Base-by-base conservation (phyloP, 1,284 basidiomycete species). In the Grifola frondosa region DNA sequence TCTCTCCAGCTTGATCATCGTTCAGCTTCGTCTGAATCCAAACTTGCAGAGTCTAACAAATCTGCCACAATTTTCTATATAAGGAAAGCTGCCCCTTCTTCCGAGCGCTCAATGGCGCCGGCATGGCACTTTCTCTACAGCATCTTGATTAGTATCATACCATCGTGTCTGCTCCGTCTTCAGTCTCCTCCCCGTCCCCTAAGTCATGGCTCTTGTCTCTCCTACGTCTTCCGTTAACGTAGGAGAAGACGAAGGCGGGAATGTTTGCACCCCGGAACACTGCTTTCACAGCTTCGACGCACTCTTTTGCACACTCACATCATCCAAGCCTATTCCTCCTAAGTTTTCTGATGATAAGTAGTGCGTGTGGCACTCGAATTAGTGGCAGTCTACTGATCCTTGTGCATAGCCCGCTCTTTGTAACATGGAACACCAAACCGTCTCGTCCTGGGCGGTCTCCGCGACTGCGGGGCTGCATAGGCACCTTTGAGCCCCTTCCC, bases 381-480 rank as follows among this genome's bases (percentile, higher is more conserved):
- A 42, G 35, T n/a, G 8, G 5, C 16, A 20, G 15, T 39, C 21
- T 36, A 25, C 33, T 44, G 13, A 44, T 44, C 36, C 9, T 29
- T 45, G 21, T 23, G n/a, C 19, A 25, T 54, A 95, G 93, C 65
- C 93, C 94, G 6, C 74, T 99, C 44, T 99, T 99, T 66, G 91
- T 99, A 25, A 98, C 96, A 2, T 99, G 96, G 95, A 95, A 93
- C 69, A 88, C 72, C 40, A 78, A 70, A 49, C 74, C 75, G 41
- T 73, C 76, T 48, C 76, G 78, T 49, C 64, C 78, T 19, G 78
- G 80, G 31, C 75, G 77, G 47, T 67, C 78, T 19, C 74, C 81
- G 28, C 73, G 81, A 35, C 72, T 99, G 48, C 74, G 96, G 47
- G 96, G 96, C 19, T 99, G 96, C 68, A 98, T 99, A 55, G 96